A percentile compares a stretch with the other conserved stretches of the same genome.
Conservation (phyloP, 148 eudicot species). For the Fagopyrum homotropicum region DNA sequence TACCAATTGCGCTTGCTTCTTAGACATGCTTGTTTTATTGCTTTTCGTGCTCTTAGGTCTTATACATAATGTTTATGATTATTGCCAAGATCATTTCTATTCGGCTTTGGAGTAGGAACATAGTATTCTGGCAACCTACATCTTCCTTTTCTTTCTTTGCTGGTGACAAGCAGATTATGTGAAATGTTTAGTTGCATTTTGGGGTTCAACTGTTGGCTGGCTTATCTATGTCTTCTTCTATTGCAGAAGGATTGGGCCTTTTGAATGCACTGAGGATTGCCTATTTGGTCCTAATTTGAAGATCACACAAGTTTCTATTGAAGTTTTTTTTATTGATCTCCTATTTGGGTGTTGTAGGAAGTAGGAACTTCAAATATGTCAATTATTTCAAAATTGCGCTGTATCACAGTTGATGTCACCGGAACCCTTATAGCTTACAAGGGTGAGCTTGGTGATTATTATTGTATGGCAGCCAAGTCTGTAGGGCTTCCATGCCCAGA, state of each 20-base stretch:
- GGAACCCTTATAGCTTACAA: conserved; percentile 94
- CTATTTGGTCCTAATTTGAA: not conserved
- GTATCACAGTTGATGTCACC: conserved; percentile 87
- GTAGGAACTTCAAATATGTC: conserved; percentile 28
- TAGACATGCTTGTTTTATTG: not conserved
- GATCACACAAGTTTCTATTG: not conserved
- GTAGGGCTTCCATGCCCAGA: conserved; percentile 91
- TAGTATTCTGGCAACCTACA: not conserved
- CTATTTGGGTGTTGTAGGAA: not conserved
- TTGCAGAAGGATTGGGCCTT: not conserved
- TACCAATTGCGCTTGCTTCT: not conserved
- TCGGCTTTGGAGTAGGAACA: not conserved
- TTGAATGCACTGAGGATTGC: not conserved
- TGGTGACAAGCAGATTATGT: not conserved
- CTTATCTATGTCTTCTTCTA: not conserved
- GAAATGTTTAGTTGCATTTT: not conserved
- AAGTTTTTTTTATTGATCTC: not conserved
- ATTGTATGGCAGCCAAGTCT: conserved; percentile 97
- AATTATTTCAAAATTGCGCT: conserved; percentile 55
- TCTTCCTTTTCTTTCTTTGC: not conserved
- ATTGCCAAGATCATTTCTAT: not conserved
- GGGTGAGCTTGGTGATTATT: conserved; percentile 95
- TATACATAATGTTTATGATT: not conserved
- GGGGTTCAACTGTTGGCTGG: not conserved
- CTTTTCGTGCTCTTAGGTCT: not conserved